Evolutionary conservation across 2,329 filamentous ascomycete species (phyloP).

Genomic region (Phialophora chinensis): DNA sequence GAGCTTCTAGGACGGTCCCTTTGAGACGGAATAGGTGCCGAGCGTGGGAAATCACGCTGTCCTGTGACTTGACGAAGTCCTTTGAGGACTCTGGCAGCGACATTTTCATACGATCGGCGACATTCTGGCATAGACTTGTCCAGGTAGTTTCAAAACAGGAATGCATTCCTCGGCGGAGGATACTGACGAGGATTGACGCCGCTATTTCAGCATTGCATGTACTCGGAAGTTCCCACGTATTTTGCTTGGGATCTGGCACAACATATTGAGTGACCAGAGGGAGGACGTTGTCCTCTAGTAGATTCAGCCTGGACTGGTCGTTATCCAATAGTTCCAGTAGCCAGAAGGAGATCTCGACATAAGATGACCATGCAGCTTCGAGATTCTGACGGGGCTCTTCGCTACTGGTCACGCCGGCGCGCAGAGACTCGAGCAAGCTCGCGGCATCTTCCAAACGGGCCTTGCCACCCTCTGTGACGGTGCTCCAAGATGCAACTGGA

Average conservation of each 20-base stretch:
- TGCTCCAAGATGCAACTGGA: constrained; percentile 63
- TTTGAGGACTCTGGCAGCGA: constrained; percentile 83
- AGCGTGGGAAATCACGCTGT: constrained; percentile 68
- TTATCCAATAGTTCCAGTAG: constrained; percentile 57
- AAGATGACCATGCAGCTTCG: constrained; percentile 56
- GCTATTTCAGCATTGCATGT: constrained; percentile 48
- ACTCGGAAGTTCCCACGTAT: constrained; percentile 58
- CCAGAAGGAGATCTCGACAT: constrained; percentile 68
- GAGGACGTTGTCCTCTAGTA: constrained; percentile 56
- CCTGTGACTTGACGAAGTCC: constrained; percentile 75
- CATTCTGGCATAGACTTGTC: constrained; percentile 63
- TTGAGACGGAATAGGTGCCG: constrained; percentile 70
- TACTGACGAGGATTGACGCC: constrained; percentile 46
- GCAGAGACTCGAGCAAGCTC: constrained; percentile 70
- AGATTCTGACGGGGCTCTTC: constrained; percentile 65
- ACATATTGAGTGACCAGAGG: constrained; percentile 63
- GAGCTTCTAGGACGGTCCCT: constrained; percentile 16
- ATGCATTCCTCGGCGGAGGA: constrained; percentile 45
- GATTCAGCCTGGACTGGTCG: constrained; percentile 53
- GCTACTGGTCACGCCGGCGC: constrained; percentile 71
- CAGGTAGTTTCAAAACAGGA: constrained; percentile 64
- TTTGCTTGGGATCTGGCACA: constrained; percentile 51
- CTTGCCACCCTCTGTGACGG: constrained; percentile 42
- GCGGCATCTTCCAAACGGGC: constrained; percentile 57
- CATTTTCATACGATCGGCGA: constrained; percentile 72